Evolutionary conservation across 2,329 filamentous ascomycete species (phyloP).

Genomic region (Fusarium nurragi): DNA sequence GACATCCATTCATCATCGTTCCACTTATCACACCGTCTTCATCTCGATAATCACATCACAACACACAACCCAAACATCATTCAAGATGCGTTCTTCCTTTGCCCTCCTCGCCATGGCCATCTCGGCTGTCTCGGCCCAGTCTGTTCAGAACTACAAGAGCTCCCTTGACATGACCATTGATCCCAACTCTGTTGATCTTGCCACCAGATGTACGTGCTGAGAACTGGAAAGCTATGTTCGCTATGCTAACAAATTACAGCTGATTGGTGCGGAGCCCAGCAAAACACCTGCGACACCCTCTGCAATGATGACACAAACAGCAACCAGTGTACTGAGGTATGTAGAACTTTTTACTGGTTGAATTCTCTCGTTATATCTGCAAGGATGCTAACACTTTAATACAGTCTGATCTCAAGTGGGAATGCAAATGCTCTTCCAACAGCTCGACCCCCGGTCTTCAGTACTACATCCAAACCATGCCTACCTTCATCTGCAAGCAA

Average conservation of each 20-base stretch:
- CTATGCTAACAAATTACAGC: conserved; percentile 49
- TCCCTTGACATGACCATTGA: conserved; percentile 56
- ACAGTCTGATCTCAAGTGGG: conserved; percentile 57
- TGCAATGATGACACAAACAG: conserved; percentile 52
- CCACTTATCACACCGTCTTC: conserved; percentile 20
- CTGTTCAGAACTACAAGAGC: conserved; percentile 55
- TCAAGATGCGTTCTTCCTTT: conserved; percentile 55
- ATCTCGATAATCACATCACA: conserved; percentile 13
- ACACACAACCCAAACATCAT: conserved; percentile 15
- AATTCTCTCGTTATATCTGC: not conserved
- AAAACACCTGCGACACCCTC: conserved; percentile 60
- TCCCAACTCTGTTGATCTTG: conserved; percentile 47
- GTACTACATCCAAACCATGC: conserved; percentile 63
- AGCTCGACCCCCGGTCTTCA: conserved; percentile 60
- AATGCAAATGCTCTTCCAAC: conserved; percentile 61
- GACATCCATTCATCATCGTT: conserved; percentile 40
- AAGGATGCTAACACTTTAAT: conserved; percentile 8
- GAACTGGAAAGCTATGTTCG: not conserved
- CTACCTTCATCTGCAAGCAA: conserved; percentile 61
- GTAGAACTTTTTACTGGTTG: conserved; percentile 28
- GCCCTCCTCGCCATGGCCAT: conserved; percentile 57
- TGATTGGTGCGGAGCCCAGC: conserved; percentile 62
- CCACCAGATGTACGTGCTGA: conserved; percentile 52
- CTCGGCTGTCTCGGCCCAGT: conserved; percentile 53
- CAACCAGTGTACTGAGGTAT: conserved; percentile 60